These are phyloP conservation scores for Daphne laureola DNA, from an alignment of 441 rosid species.

Conservation along the genomic window DNA sequence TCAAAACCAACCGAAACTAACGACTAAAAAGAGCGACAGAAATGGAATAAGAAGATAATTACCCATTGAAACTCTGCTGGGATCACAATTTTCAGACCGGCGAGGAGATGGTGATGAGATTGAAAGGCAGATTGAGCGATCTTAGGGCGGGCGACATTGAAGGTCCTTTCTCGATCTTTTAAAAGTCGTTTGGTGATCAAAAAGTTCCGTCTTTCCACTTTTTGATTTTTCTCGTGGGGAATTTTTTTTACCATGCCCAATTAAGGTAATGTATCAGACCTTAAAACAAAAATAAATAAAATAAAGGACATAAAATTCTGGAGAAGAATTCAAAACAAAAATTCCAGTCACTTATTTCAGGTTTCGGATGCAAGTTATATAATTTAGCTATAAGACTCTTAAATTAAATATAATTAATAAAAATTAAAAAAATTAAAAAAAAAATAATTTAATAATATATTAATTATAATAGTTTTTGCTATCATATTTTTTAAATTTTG, in stretches of 20 bases:
- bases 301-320: not conserved
- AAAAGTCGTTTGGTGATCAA: constrained; percentile 23
- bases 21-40: constrained; percentile 7
- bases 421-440: too few relatives aligned
- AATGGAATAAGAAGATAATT: constrained; percentile 14
- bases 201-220: constrained; percentile 1
- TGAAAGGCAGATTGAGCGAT: constrained; percentile 15
- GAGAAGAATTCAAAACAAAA: not conserved
- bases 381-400: too few relatives aligned
- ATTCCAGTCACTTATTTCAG: not conserved
- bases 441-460: too few relatives aligned
- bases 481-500: too few relatives aligned
- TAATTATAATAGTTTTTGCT: too few relatives aligned
- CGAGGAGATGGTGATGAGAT: constrained; percentile 15
- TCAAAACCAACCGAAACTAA: too few relatives aligned
- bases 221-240: not conserved
- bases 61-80: constrained; percentile 29
- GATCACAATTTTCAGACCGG: constrained; percentile 1
- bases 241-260: not conserved
- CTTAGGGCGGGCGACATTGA: constrained; percentile 11
- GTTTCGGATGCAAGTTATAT: too few relatives aligned
- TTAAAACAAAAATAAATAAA: constrained; percentile 1
- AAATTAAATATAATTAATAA: too few relatives aligned
- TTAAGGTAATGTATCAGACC: too few relatives aligned
- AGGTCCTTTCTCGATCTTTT: constrained; percentile 17